phyloP scores from a whole-genome alignment of 495 filamentous ascomycete genomes.

The Ramalina intermedia region DNA sequence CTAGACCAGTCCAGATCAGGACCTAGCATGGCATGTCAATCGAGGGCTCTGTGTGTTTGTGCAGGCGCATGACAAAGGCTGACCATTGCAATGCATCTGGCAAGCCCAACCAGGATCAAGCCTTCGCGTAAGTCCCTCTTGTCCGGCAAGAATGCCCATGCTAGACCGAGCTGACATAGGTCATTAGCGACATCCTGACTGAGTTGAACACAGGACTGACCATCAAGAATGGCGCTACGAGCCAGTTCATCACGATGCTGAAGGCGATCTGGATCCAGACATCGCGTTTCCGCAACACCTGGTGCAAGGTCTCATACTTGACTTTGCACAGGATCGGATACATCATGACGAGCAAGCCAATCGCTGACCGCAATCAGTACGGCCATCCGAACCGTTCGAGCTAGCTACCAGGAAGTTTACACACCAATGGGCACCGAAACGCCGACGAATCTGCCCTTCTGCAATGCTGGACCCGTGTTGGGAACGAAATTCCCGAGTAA shows the following conservation, averaged over 20 bases:
- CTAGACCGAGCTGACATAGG: constrained; percentile 41
- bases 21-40: constrained; percentile 30
- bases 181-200: not conserved
- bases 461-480: constrained; percentile 42
- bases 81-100: constrained; percentile 77
- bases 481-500: constrained; percentile 68
- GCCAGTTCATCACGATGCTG: constrained; percentile 74
- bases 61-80: constrained; percentile 5
- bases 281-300: constrained; percentile 40
- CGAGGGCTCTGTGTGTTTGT: not conserved
- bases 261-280: constrained; percentile 74
- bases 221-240: constrained; percentile 84
- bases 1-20: constrained; percentile 64
- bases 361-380: constrained; percentile 30
- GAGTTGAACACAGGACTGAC: constrained; percentile 25
- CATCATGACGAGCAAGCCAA: constrained; percentile 87
- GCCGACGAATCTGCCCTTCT: constrained; percentile 56
- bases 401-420: not conserved
- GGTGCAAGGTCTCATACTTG: constrained; percentile 66
- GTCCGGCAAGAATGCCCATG: constrained; percentile 76
- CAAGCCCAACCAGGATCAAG: constrained; percentile 64
- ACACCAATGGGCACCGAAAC: constrained; percentile 69
- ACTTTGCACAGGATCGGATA: constrained; percentile 91
- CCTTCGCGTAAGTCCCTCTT: constrained; percentile 51
- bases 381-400: not conserved